These are phyloP conservation scores for Populus simonii DNA, from an alignment of 345 rosid genomes.

Conservation along the genomic window DNA sequence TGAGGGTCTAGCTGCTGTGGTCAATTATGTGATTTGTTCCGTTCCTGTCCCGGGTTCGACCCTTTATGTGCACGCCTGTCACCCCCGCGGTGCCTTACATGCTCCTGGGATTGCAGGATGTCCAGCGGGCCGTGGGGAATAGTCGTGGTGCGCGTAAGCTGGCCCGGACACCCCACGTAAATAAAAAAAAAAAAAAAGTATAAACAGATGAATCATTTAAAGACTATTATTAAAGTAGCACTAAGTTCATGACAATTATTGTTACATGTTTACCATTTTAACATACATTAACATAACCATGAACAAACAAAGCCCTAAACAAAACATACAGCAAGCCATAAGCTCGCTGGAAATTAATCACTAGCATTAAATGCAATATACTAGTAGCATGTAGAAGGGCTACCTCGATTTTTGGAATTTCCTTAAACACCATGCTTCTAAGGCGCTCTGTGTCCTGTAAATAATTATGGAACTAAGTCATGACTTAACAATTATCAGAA, in stretches of 20 bases:
- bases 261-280: neutral
- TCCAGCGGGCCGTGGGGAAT: no score
- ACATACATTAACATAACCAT: neutral
- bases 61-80: no score
- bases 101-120: no score
- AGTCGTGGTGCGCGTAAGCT: no score
- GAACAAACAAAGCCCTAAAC: neutral
- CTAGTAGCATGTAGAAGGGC: slow-evolving; percentile 3
- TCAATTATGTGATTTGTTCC: no score
- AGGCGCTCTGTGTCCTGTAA: slow-evolving; percentile 59
- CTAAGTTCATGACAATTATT: neutral
- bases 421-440: slow-evolving; percentile 40
- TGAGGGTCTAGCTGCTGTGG: no score
- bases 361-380: neutral
- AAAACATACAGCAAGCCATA: neutral
- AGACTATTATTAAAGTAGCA: neutral
- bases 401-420: slow-evolving; percentile 54
- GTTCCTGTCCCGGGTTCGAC: no score
- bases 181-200: no score
- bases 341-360: neutral
- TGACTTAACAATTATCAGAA: neutral
- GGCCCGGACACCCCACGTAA: no score
- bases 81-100: no score
- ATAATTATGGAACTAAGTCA: slow-evolving; percentile 16
- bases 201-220: slow-evolving; percentile 5